Evolutionary conservation across 768 basidiomycete genomes (phyloP), one percentile per base, ranked within the genome.

Genomic region (Mycena galopus): DNA sequence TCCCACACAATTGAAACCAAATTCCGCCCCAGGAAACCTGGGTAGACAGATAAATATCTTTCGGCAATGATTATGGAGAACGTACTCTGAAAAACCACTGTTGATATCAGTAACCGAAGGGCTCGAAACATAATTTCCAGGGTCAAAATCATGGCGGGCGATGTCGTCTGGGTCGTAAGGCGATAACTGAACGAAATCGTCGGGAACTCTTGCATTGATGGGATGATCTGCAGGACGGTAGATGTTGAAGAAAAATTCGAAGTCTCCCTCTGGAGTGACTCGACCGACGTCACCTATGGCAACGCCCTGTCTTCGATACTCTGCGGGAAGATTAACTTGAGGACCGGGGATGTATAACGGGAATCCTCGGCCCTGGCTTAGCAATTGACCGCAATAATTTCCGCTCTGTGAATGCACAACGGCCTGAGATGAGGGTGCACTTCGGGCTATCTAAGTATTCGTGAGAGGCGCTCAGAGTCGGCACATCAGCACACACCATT

Each of bases 161-260:
- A 74, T 4, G 19, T 66, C 58, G 32, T 44, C 5, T 33, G 17
- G 14, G 37, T 32, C 1, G 42, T 56, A 53, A 0, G 12, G 19
- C 0, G 21, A 11, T 19, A 73, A 29, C 2, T 71, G 77, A 23
- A 7, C 59, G 33, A 83, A 82, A 27, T 72, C 73, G 0, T 74
- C 77, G 0, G 84, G 82, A 27, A 83, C 69, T 6, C 70, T 72
- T 6, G 35, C 62, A 53, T 83, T 77, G 53, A 82, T 73, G 33
- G 79, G 79, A 55, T 81, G 57, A 23, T 59, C 60, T 25, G 60
- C 29, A 39, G 81, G 67, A 2, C 77, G 61, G 37, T 79, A 81
- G n/a, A 83, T 73, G 67, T 83, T 83, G 76, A 84, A 84, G 30
- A 82, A 78, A 25, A 78, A 72, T 35, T 82, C 81, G 32, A 83